phyloP scores from a whole-genome alignment of 345 rosid genomes.

The Lepidium aucheri region DNA sequence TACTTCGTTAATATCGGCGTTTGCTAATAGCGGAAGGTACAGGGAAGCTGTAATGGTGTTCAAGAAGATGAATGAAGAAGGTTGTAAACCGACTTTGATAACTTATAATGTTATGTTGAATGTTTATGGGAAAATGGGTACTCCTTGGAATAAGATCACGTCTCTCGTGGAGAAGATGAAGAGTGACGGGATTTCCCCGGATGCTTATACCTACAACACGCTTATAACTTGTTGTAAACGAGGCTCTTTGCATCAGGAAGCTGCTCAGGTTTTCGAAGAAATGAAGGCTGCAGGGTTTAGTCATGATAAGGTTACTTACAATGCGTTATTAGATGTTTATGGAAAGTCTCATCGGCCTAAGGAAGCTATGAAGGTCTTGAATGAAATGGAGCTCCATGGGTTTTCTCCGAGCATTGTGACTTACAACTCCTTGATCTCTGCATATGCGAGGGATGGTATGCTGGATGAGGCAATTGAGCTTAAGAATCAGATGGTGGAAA shows the following conservation, averaged over 20 bases:
- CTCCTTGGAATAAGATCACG: slow-evolving; percentile 78
- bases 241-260: slow-evolving; percentile 80
- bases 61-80: slow-evolving; percentile 80
- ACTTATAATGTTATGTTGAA: slow-evolving; percentile 81
- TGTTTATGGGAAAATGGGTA: slow-evolving; percentile 92
- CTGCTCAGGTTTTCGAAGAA: slow-evolving; percentile 57
- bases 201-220: slow-evolving; percentile 77
- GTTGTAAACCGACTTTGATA: slow-evolving; percentile 71
- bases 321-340: slow-evolving; percentile 75
- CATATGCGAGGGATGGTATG: slow-evolving; percentile 72
- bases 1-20: slow-evolving; percentile 72
- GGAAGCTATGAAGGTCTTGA: slow-evolving; percentile 77
- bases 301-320: slow-evolving; percentile 73
- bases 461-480: slow-evolving; percentile 72
- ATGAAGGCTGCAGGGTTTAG: slow-evolving; percentile 68
- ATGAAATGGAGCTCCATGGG: slow-evolving; percentile 73
- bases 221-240: slow-evolving; percentile 79
- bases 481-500: slow-evolving; percentile 59
- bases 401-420: slow-evolving; percentile 62
- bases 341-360: slow-evolving; percentile 80
- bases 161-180: slow-evolving; percentile 61
- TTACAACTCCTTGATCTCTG: slow-evolving; percentile 81
- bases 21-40: slow-evolving; percentile 65
- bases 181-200: slow-evolving; percentile 50
- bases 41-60: slow-evolving; percentile 70